Conservation (phyloP, 768 basidiomycete species). For the Arthromyces matolae region DNA sequence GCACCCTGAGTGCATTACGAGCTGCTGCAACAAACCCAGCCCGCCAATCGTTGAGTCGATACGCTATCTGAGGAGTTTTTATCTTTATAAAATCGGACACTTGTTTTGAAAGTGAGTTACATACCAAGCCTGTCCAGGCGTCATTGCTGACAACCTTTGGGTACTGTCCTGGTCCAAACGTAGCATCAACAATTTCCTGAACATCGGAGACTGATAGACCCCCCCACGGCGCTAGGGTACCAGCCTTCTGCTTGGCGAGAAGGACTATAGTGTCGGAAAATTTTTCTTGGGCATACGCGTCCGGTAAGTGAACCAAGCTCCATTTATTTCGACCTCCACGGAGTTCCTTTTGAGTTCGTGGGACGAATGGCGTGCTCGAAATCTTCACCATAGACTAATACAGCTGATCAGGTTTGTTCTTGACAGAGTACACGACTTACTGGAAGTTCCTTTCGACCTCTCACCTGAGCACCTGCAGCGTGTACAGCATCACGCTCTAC, state of each 20-base stretch:
- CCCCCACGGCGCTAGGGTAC: background rate
- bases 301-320: background rate
- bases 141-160: background rate
- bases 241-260: background rate
- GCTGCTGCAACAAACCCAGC: background rate
- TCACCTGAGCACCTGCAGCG: background rate
- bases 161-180: background rate
- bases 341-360: background rate
- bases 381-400: background rate
- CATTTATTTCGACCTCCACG: background rate
- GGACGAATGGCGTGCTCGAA: background rate
- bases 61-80: background rate
- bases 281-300: background rate
- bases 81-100: background rate
- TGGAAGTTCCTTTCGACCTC: background rate
- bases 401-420: background rate
- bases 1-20: background rate
- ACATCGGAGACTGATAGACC: background rate
- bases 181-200: background rate
- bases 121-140: constrained; percentile 3
- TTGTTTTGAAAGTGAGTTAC: background rate
- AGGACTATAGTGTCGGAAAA: background rate
- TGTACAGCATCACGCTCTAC: background rate
- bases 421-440: background rate
- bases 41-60: constrained; percentile 3